Evolutionary conservation across 1,139 yeast species (phyloP).

Genomic region (Zygoascus sp.): DNA sequence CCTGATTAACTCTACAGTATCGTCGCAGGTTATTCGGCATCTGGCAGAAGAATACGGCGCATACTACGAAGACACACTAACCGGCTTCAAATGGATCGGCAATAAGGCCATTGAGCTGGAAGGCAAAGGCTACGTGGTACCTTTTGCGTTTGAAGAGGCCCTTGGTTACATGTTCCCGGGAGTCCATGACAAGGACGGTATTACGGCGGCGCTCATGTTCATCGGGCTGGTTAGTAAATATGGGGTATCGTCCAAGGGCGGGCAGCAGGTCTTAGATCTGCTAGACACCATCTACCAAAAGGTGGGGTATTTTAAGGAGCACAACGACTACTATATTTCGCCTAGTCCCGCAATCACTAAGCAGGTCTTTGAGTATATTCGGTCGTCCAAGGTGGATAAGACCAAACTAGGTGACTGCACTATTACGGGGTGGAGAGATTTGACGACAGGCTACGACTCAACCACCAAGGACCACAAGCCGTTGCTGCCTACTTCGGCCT

Average conservation of each 20-base stretch:
- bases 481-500: conserved; percentile 59
- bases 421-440: conserved; percentile 71
- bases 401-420: conserved; percentile 47
- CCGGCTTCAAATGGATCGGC: conserved; percentile 98
- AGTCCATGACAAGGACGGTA: conserved; percentile 93
- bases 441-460: conserved; percentile 79
- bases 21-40: conserved; percentile 71
- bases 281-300: conserved; percentile 55
- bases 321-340: conserved; percentile 79
- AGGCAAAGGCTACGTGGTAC: conserved; percentile 59
- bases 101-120: conserved; percentile 77
- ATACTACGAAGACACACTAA: conserved; percentile 71
- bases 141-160: conserved; percentile 94
- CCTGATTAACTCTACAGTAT: conserved; percentile 82
- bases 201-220: conserved; percentile 76
- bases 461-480: conserved; percentile 57
- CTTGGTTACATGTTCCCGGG: conserved; percentile 87
- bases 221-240: conserved; percentile 54
- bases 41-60: conserved; percentile 65
- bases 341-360: conserved; percentile 50
- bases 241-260: conserved; percentile 31
- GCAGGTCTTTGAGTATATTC: conserved; percentile 49
- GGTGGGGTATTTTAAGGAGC: conserved; percentile 79
- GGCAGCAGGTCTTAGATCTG: conserved; percentile 38
- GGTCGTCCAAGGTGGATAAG: conserved; percentile 36